A percentile compares a stretch with the other conserved stretches of the same genome.
Conservation (phyloP, 306 rosid genomes). For the Prunus mume region DNA sequence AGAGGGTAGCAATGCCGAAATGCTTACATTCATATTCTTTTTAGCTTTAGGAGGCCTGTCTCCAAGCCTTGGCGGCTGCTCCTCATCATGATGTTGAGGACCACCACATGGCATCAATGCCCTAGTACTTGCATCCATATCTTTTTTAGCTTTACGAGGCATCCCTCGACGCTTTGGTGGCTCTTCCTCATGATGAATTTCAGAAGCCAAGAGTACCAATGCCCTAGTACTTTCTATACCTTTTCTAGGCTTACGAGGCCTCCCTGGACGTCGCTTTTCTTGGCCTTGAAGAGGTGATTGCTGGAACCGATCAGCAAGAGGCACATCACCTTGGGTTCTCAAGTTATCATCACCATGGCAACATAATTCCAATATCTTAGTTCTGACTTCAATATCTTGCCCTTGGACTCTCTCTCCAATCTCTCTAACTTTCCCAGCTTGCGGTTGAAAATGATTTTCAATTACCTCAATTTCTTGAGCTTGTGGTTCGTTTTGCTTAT, state of each 20-base stretch:
- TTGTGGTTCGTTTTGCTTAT: no score
- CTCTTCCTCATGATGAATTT: background rate
- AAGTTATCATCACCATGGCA: background rate
- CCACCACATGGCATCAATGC: background rate
- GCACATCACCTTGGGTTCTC: background rate
- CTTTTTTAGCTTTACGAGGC: background rate
- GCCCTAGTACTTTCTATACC: background rate
- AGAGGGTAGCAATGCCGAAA: no score
- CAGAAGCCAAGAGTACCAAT: background rate
- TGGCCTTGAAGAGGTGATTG: background rate
- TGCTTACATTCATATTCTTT: no score
- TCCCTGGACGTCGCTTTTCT: background rate
- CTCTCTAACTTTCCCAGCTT: background rate
- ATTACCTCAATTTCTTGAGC: no score
- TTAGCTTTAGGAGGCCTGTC: slow-evolving; percentile 4
- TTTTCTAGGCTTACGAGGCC: background rate
- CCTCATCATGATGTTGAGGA: background rate
- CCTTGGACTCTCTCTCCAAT: background rate
- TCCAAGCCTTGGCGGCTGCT: slow-evolving; percentile 1
- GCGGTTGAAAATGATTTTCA: no score
- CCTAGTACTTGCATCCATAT: background rate
- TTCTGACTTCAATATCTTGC: background rate
- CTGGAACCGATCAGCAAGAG: slow-evolving; percentile 4
- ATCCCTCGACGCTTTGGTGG: slow-evolving; percentile 12
- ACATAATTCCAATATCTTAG: background rate